Evolutionary conservation across 768 basidiomycete genomes (phyloP).

Genomic region (Crepidotus variabilis): DNA sequence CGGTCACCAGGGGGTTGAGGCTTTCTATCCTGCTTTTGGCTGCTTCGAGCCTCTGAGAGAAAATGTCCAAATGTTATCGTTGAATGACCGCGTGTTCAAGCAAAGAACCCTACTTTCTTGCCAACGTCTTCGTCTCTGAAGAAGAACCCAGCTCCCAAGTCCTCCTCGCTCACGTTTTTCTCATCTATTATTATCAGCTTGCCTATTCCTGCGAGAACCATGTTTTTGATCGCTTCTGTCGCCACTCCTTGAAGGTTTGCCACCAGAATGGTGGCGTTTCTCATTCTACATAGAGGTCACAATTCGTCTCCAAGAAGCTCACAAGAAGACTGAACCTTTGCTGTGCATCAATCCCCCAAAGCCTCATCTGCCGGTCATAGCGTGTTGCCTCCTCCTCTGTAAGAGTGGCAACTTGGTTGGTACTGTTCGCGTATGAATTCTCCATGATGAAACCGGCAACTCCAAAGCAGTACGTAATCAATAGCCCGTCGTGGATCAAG

Average conservation of each 20-base stretch:
- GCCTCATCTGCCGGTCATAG: constrained; percentile 94
- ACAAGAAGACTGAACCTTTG: constrained; percentile 63
- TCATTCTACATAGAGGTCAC: constrained; percentile 61
- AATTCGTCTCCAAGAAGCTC: constrained; percentile 6
- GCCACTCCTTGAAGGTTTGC: constrained; percentile 78
- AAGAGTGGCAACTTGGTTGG: constrained; percentile 37
- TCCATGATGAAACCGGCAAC: neutral
- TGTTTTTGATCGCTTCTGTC: constrained; percentile 95
- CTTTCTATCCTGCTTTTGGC: constrained; percentile 83
- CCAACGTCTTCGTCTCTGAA: constrained; percentile 93
- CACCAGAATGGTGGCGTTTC: constrained; percentile 87
- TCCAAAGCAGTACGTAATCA: neutral
- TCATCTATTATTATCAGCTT: constrained; percentile 81
- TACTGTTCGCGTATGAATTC: neutral
- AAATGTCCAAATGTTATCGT: constrained; percentile 10
- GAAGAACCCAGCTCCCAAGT: constrained; percentile 91
- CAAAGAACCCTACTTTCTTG: constrained; percentile 64
- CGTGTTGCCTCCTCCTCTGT: constrained; percentile 74
- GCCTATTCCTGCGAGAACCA: constrained; percentile 95
- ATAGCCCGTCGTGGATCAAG: neutral
- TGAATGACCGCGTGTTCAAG: constrained; percentile 20
- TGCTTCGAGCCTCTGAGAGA: constrained; percentile 72
- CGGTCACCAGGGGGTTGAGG: constrained; percentile 87
- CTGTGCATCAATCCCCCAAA: constrained; percentile 99
- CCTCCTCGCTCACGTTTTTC: constrained; percentile 72